Evolutionary conservation across 1,284 basidiomycete genomes (phyloP), one percentile per base, ranked within the genome.

Genomic region (Leccinum subspadiceum): DNA sequence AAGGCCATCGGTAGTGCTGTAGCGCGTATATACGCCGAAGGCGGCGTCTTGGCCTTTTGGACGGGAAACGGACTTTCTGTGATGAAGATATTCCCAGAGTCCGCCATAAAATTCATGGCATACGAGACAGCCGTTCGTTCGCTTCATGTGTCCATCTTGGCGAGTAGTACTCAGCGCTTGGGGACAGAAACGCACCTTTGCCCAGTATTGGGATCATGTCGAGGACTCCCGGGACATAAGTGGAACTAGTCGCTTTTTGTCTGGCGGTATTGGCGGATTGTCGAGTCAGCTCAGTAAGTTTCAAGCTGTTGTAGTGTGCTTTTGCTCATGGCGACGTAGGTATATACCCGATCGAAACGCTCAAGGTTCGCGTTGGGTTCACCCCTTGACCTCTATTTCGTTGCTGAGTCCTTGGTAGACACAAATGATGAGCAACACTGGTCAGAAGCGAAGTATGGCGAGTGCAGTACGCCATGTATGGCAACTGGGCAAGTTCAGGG

Each of bases 81-180:
- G 44, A 83, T 88, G 58, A 99, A 99, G 79, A 98, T 99, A 66
- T 92, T 98, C 67, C 96, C 90, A 33, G 96, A 98, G 79, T 95
- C 92, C 49, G 97, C 97, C 17, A 98, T 99, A 84, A 99, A 98
- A 77, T 99, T 99, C 78, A 87, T 97, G 67, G 78, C 92, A 6
- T 99, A 98, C 75, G 97, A 99, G 77, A 92, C 93, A 63, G 87
- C 92, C 57, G 92, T 93, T 68, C 75, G 86, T 84, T 44, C 56
- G 56, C 59, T 65, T 31, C 54, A 64, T 59, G 61, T 62, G 44
- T 49, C 58, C 62, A 24, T 61, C 33, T 58, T 57, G 33, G 49
- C 57, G 59, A 62, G 46, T 59, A 48, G 53, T 54, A 62, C 63
- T 66, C 66, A 64, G 62, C 54, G 54, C 61, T 67, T 51, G 59